phyloP scores from a whole-genome alignment of 371 early-diverging fungal species.

The Phascolomyces articulosus region DNA sequence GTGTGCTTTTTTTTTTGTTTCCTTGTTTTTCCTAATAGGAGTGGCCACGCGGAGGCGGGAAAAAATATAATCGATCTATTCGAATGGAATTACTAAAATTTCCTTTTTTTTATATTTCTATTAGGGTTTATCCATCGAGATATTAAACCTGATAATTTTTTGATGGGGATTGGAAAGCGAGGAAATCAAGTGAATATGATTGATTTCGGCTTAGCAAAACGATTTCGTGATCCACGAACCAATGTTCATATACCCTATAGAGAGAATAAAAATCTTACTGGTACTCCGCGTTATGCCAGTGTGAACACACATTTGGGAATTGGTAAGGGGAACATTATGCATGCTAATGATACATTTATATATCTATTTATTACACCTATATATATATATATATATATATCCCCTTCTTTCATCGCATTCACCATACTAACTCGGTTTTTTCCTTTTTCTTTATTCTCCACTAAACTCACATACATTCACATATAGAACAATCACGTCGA shows the following conservation, averaged over 20 bases:
- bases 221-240: slow-evolving; percentile 93
- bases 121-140: slow-evolving; percentile 79
- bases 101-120: background rate
- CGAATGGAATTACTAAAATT: background rate
- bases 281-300: slow-evolving; percentile 99
- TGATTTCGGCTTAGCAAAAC: slow-evolving; percentile 99
- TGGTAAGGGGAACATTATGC: slow-evolving; percentile 53
- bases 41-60: too few relatives aligned
- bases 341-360: background rate
- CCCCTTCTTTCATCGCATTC: too few relatives aligned
- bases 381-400: too few relatives aligned
- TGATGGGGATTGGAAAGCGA: slow-evolving; percentile 95
- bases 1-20: background rate
- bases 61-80: too few relatives aligned
- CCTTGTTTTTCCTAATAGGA: background rate
- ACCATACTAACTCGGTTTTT: too few relatives aligned
- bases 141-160: slow-evolving; percentile 98
- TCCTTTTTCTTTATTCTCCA: background rate
- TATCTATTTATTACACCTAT: too few relatives aligned
- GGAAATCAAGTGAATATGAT: slow-evolving; percentile 98
- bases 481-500: slow-evolving; percentile 94
- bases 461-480: too few relatives aligned
- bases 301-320: slow-evolving; percentile 98
- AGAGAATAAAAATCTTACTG: slow-evolving; percentile 99
- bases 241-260: slow-evolving; percentile 97